A percentile compares a stretch with the other conserved stretches of the same genome.
Evolutionary conservation across 495 filamentous ascomycete genomes (phyloP).

Genomic region (Talaromyces borbonicus): DNA sequence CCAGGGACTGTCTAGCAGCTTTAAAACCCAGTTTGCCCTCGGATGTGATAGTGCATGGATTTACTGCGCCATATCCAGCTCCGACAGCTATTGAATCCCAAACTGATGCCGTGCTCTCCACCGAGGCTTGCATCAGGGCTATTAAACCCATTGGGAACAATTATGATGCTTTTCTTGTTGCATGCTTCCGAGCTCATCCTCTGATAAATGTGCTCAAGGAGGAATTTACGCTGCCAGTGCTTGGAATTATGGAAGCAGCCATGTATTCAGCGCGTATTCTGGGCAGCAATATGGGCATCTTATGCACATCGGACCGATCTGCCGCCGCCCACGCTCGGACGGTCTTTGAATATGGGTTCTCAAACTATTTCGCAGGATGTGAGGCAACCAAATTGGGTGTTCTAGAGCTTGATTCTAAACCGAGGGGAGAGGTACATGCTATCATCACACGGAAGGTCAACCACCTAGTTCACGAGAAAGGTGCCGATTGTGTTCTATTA

Average conservation of each 20-base stretch:
- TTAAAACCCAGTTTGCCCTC: conserved; percentile 29
- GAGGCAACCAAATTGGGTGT: conserved; percentile 28
- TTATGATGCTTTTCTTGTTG: conserved; percentile 40
- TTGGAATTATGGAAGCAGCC: conserved; percentile 42
- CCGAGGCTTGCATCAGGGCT: conserved; percentile 27
- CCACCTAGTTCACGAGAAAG: conserved; percentile 15
- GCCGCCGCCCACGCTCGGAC: conserved; percentile 30
- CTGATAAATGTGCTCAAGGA: conserved; percentile 38
- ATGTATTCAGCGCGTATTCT: conserved; percentile 28
- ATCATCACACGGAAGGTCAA: conserved; percentile 1
- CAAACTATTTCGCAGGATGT: conserved; percentile 29
- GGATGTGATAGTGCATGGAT: conserved; percentile 31
- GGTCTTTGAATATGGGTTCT: conserved; percentile 29
- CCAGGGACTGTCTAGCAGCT: conserved; percentile 29
- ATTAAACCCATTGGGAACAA: conserved; percentile 26
- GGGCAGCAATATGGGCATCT: conserved; percentile 30
- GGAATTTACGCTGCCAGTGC: conserved; percentile 31
- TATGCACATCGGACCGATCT: conserved; percentile 28
- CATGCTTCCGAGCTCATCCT: conserved; percentile 41
- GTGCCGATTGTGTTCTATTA: conserved; percentile 35
- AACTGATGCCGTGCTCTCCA: conserved; percentile 33
- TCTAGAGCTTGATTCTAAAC: conserved; percentile 29
- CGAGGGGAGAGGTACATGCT: conserved; percentile 22
- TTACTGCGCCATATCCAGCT: conserved; percentile 35
- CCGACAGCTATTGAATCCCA: conserved; percentile 38